Evolutionary conservation across 805 yeast species (phyloP).

Genomic region (Kluyveromyces aestuarii): DNA sequence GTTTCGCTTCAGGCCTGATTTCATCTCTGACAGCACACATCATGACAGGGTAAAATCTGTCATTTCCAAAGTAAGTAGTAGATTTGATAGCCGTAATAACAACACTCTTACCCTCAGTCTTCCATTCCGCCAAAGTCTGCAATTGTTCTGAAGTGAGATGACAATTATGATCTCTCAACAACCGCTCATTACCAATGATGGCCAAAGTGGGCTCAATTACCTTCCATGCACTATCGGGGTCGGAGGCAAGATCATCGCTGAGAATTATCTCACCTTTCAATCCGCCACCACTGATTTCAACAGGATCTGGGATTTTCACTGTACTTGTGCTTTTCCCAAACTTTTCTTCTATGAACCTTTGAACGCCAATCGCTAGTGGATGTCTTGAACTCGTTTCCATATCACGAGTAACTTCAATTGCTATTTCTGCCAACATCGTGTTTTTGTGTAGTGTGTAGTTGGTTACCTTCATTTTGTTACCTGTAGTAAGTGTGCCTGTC

Average conservation of each 20-base stretch:
- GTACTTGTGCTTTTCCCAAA: slow-evolving; percentile 15
- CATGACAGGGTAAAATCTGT: slow-evolving; percentile 32
- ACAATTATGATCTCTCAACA: slow-evolving; percentile 41
- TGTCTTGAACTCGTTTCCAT: slow-evolving; percentile 59
- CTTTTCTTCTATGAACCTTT: slow-evolving; percentile 29
- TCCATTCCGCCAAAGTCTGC: slow-evolving; percentile 42
- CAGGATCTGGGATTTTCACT: slow-evolving; percentile 37
- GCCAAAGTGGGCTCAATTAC: slow-evolving; percentile 30
- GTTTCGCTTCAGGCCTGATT: slow-evolving; percentile 46
- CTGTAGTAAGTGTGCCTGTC: slow-evolving; percentile 65
- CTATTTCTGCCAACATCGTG: slow-evolving; percentile 9
- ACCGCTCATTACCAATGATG: slow-evolving; percentile 51
- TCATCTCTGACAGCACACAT: slow-evolving; percentile 55
- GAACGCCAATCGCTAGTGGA: slow-evolving; percentile 57
- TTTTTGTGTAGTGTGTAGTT: slow-evolving; percentile 32
- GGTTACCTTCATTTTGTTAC: slow-evolving; percentile 51
- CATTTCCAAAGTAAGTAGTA: slow-evolving; percentile 19
- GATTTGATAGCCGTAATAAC: slow-evolving; percentile 43
- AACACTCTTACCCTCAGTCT: slow-evolving; percentile 53
- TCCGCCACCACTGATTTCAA: slow-evolving; percentile 55
- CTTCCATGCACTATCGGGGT: slow-evolving; percentile 24
- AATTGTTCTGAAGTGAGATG: slow-evolving; percentile 29
- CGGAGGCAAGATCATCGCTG: slow-evolving; percentile 9
- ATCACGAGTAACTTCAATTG: slow-evolving; percentile 42
- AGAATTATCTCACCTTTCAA: slow-evolving; percentile 36